Evolutionary conservation across 306 rosid species (phyloP).

Genomic region (Bauhinia variegata): DNA sequence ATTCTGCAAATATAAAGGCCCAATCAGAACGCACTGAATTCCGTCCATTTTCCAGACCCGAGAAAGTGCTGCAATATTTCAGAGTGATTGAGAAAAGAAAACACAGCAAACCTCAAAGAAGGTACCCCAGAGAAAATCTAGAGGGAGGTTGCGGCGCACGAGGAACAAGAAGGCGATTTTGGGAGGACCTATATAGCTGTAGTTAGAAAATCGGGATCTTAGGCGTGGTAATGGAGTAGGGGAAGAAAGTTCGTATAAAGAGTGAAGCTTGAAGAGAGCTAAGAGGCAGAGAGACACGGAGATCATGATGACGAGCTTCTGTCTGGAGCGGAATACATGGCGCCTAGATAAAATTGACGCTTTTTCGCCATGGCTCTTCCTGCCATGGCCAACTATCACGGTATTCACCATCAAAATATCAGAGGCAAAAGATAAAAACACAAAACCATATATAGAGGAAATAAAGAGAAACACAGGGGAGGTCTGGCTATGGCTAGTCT

Average conservation of each 20-base stretch:
- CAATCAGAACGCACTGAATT: not conserved
- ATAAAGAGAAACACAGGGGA: not conserved
- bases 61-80: slow-evolving; percentile 15
- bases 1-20: slow-evolving; percentile 40
- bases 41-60: slow-evolving; percentile 1
- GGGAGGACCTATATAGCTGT: slow-evolving; percentile 56
- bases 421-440: not conserved
- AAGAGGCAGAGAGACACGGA: slow-evolving; percentile 54
- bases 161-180: slow-evolving; percentile 89
- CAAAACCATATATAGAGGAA: not conserved
- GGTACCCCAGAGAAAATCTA: slow-evolving; percentile 87
- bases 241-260: slow-evolving; percentile 38
- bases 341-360: slow-evolving; percentile 46
- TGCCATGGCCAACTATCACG: slow-evolving; percentile 21
- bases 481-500: not conserved
- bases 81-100: not conserved
- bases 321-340: slow-evolving; percentile 51
- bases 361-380: slow-evolving; percentile 51
- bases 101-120: slow-evolving; percentile 69
- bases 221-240: slow-evolving; percentile 25
- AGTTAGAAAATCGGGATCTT: slow-evolving; percentile 46
- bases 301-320: slow-evolving; percentile 61
- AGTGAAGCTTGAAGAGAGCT: slow-evolving; percentile 59
- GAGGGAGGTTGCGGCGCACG: slow-evolving; percentile 77
- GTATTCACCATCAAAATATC: not conserved